phyloP scores from a whole-genome alignment of 306 rosid species.

The Citrullus colocynthis region DNA sequence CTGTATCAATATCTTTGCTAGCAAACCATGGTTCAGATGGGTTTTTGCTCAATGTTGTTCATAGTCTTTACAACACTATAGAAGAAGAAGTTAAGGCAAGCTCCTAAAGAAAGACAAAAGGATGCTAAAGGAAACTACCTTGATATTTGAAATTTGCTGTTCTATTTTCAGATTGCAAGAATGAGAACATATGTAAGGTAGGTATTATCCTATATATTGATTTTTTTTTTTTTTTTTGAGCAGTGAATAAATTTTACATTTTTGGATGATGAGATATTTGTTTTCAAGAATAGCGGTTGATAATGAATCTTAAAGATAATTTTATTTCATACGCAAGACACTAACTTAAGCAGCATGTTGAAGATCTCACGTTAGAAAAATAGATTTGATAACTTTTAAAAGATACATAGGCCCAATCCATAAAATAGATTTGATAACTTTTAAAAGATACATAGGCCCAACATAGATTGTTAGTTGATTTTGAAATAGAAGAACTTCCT shows the following conservation, averaged over 20 bases:
- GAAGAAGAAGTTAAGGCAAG: slow-evolving; percentile 18
- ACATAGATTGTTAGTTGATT: too few species aligned
- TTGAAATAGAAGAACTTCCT: too few species aligned
- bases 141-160: background rate
- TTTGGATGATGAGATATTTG: background rate
- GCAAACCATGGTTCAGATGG: slow-evolving; percentile 70
- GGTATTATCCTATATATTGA: background rate
- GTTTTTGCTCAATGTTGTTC: slow-evolving; percentile 57
- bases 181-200: background rate
- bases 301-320: background rate
- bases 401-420: too few species aligned
- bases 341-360: too few species aligned
- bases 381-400: too few species aligned
- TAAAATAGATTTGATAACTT: too few species aligned
- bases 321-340: too few species aligned
- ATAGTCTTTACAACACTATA: slow-evolving; percentile 39
- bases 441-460: too few species aligned
- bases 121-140: background rate
- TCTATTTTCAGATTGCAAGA: background rate
- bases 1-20: slow-evolving; percentile 62
- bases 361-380: too few species aligned
- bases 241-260: background rate
- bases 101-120: background rate
- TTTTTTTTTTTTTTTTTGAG: background rate
- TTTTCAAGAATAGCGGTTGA: background rate